Conservation (phyloP, 2,329 filamentous ascomycete species). For the Stagonosporopsis rhizophila region DNA sequence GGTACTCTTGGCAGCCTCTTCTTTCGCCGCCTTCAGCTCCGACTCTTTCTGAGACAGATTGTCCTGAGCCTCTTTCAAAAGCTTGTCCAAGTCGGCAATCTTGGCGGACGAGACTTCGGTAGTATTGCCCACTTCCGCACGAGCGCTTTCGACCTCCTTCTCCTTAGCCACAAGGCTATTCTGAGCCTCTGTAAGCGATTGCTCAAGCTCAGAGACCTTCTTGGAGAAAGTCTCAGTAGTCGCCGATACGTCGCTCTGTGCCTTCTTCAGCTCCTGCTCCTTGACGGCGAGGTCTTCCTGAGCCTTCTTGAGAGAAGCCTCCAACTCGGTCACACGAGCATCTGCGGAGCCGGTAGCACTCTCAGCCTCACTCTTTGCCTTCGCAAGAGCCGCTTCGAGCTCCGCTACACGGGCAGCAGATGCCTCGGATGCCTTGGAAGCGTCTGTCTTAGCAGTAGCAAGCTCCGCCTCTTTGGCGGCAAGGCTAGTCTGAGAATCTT, state of each 20-base stretch:
- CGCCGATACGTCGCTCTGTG: constrained; percentile 25
- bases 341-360: constrained; percentile 21
- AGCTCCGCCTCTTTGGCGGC: constrained; percentile 24
- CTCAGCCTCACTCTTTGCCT: constrained; percentile 18
- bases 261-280: constrained; percentile 31
- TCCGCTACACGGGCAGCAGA: constrained; percentile 22
- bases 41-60: constrained; percentile 31
- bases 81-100: constrained; percentile 34
- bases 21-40: constrained; percentile 30
- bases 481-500: constrained; percentile 21
- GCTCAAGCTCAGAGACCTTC: constrained; percentile 37
- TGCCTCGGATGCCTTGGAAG: constrained; percentile 23
- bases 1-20: constrained; percentile 27
- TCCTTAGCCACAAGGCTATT: constrained; percentile 32
- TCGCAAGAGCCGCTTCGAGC: constrained; percentile 20
- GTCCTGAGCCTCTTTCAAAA: constrained; percentile 27
- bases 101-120: constrained; percentile 30
- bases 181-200: constrained; percentile 31
- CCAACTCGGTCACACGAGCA: constrained; percentile 23
- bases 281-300: constrained; percentile 30
- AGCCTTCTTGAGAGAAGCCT: constrained; percentile 22
- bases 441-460: constrained; percentile 20
- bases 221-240: constrained; percentile 14
- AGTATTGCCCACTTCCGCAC: constrained; percentile 27
- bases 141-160: constrained; percentile 29